Conservation (phyloP, 2,329 filamentous ascomycete genomes). For the Cladophialophora immunda region DNA sequence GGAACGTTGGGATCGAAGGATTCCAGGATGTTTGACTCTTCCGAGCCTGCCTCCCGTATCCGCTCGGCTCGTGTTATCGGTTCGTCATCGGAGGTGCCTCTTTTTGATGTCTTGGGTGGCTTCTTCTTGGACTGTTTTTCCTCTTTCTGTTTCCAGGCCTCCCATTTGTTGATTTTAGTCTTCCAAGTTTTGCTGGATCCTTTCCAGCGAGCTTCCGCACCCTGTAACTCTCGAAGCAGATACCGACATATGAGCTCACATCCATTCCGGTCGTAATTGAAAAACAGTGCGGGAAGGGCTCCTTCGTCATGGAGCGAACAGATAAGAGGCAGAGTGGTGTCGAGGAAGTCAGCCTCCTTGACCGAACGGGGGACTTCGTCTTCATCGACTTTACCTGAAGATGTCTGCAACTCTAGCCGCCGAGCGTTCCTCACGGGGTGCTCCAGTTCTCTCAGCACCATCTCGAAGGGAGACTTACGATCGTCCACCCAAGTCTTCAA, state of each 20-base stretch:
- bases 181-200: background rate
- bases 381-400: background rate
- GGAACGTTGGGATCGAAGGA: background rate
- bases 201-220: background rate
- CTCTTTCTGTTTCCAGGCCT: background rate
- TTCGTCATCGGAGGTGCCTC: background rate
- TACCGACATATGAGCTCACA: background rate
- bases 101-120: background rate
- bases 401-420: background rate
- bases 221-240: background rate
- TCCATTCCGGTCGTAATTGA: background rate
- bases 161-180: background rate
- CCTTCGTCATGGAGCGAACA: background rate
- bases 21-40: constrained; percentile 1
- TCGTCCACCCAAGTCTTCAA: background rate
- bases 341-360: background rate
- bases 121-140: background rate
- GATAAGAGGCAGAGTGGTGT: background rate
- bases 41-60: background rate
- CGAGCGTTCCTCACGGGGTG: background rate
- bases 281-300: background rate
- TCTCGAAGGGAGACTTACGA: background rate
- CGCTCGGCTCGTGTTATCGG: background rate
- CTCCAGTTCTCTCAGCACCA: background rate
- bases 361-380: background rate